These are phyloP conservation scores for Ogataea dorogensis DNA, from an alignment of 805 yeast genomes.

Conservation along the genomic window DNA sequence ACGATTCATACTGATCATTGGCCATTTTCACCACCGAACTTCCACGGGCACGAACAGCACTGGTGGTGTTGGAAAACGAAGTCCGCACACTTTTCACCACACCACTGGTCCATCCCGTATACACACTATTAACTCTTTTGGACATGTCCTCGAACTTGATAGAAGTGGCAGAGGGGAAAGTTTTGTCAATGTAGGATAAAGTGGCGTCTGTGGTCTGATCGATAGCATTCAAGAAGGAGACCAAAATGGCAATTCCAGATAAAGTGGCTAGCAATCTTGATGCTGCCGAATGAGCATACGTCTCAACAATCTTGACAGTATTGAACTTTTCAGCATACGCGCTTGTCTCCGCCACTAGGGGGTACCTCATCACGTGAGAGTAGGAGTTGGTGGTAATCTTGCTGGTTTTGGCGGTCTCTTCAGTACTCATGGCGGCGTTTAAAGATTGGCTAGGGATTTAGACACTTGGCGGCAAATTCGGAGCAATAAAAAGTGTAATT, in stretches of 20 bases:
- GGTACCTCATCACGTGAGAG: conserved; percentile 33
- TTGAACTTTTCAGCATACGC: conserved; percentile 19
- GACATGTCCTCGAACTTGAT: conserved; percentile 20
- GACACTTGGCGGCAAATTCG: conserved; percentile 2
- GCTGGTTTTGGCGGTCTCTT: conserved; percentile 8
- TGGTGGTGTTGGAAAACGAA: conserved; percentile 12
- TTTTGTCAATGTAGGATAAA: conserved; percentile 30
- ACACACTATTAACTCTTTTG: conserved; percentile 8
- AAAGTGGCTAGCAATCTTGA: conserved; percentile 15
- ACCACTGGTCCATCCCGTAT: conserved; percentile 12
- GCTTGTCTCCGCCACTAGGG: conserved; percentile 29
- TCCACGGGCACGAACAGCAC: conserved; percentile 14
- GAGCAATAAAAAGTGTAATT: conserved; percentile 3
- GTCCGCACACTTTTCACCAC: conserved; percentile 15
- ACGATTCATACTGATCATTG: conserved; percentile 32
- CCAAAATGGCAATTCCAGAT: conserved; percentile 21
- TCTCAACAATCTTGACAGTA: conserved; percentile 17
- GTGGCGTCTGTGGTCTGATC: conserved; percentile 26
- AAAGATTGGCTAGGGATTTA: background rate
- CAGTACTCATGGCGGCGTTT: conserved; percentile 9
- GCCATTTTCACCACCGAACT: conserved; percentile 30
- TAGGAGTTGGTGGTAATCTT: conserved; percentile 19
- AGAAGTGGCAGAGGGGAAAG: conserved; percentile 30
- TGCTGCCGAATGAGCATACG: conserved; percentile 17
- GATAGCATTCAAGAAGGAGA: conserved; percentile 18